A percentile compares a stretch with the other conserved stretches of the same genome.
Evolutionary conservation across 805 yeast genomes (phyloP).

Genomic region (Candida morakotiae): DNA sequence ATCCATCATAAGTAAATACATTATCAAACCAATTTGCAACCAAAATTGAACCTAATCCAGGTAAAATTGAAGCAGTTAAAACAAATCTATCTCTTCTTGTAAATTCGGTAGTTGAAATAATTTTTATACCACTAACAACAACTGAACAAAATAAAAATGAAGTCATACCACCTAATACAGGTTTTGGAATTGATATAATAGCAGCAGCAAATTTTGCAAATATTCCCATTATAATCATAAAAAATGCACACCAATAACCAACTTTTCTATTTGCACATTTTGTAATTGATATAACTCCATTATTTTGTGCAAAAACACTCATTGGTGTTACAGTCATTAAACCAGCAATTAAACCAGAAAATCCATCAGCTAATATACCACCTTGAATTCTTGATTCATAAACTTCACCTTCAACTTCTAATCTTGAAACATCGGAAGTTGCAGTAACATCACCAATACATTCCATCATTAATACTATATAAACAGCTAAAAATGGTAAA

Average conservation of each 20-base stretch:
- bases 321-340: conserved; percentile 83
- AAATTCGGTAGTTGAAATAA: conserved; percentile 58
- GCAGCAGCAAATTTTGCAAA: conserved; percentile 87
- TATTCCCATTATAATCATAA: conserved; percentile 80
- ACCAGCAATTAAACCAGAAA: conserved; percentile 74
- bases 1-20: conserved; percentile 66
- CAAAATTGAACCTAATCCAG: conserved; percentile 65
- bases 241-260: conserved; percentile 79
- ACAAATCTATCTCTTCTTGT: conserved; percentile 73
- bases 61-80: conserved; percentile 58
- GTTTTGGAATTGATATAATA: conserved; percentile 54
- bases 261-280: conserved; percentile 83
- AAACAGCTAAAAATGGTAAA: conserved; percentile 80
- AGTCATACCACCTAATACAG: conserved; percentile 79
- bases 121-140: conserved; percentile 69
- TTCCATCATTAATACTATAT: conserved; percentile 82
- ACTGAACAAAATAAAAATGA: conserved; percentile 73
- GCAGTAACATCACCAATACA: conserved; percentile 95
- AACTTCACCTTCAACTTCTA: conserved; percentile 75
- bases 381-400: conserved; percentile 90
- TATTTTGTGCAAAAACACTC: conserved; percentile 92
- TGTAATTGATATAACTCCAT: conserved; percentile 90
- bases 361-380: conserved; percentile 85
- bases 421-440: conserved; percentile 84
- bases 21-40: conserved; percentile 61